These are phyloP conservation scores for Pythium rishiriense DNA, from an alignment of 352 stramenopile species.

Conservation along the genomic window DNA sequence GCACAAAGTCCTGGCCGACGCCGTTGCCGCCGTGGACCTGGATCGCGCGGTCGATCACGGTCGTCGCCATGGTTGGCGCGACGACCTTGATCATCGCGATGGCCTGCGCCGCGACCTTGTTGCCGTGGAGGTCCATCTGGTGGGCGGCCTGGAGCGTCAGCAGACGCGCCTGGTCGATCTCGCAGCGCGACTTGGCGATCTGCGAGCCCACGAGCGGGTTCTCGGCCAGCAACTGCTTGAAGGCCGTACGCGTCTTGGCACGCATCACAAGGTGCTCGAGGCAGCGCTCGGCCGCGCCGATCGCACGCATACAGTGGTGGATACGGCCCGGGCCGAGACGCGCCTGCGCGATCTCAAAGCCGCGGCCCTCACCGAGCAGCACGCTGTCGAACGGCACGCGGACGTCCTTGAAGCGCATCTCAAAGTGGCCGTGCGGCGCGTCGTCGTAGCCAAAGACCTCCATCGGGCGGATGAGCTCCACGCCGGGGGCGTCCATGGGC, in stretches of 20 bases:
- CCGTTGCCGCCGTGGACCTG: slow-evolving; percentile 77
- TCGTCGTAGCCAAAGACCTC: slow-evolving; percentile 97
- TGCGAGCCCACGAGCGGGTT: slow-evolving; percentile 80
- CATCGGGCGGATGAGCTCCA: slow-evolving; percentile 89
- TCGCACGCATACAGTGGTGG: slow-evolving; percentile 98
- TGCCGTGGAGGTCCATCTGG: slow-evolving; percentile 84
- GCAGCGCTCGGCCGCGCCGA: slow-evolving; percentile 89
- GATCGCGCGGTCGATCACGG: slow-evolving; percentile 92
- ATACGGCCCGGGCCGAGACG: slow-evolving; percentile 95
- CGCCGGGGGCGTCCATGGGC: slow-evolving; percentile 88
- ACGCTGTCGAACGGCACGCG: slow-evolving; percentile 90
- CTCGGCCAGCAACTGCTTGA: slow-evolving; percentile 92
- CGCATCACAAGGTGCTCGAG: slow-evolving; percentile 87
- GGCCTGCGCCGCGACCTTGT: slow-evolving; percentile 88
- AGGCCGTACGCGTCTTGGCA: slow-evolving; percentile 92
- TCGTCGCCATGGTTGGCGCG: slow-evolving; percentile 89
- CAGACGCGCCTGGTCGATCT: slow-evolving; percentile 82
- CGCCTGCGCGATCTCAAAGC: slow-evolving; percentile 89
- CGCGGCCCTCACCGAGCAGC: slow-evolving; percentile 76
- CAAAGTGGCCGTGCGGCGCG: slow-evolving; percentile 93
- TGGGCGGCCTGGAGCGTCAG: slow-evolving; percentile 90
- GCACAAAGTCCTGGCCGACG: slow-evolving; percentile 92
- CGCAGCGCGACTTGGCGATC: slow-evolving; percentile 79
- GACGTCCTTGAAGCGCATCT: slow-evolving; percentile 95
- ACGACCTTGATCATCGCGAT: slow-evolving; percentile 98